phyloP scores from a whole-genome alignment of 257 asterid species.

The Rubia yunnanensis region DNA sequence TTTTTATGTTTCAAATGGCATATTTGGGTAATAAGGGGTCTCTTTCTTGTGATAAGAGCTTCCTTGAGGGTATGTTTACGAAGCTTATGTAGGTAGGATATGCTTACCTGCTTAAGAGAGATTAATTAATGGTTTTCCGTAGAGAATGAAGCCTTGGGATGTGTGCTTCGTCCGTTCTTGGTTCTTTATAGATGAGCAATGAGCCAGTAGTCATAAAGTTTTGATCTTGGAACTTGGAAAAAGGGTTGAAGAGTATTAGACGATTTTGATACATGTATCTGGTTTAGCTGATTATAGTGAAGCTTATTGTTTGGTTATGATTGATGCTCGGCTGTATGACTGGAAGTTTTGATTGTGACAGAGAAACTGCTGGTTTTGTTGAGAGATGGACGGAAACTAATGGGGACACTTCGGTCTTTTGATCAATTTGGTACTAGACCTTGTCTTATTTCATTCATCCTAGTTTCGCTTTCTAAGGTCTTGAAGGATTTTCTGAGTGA shows the following conservation, averaged over 20 bases:
- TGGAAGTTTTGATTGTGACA: constrained; percentile 14
- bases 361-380: constrained; percentile 40
- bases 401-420: constrained; percentile 45
- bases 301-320: background rate
- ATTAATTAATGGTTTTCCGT: background rate
- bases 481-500: constrained; percentile 1
- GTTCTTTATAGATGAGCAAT: background rate
- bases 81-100: background rate
- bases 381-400: constrained; percentile 41
- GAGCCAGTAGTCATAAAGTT: background rate
- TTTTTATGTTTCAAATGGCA: background rate
- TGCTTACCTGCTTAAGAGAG: background rate
- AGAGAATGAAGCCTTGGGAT: background rate
- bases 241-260: too few relatives aligned
- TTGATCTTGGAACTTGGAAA: background rate
- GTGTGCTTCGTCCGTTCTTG: background rate
- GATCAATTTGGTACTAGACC: constrained; percentile 36
- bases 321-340: background rate
- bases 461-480: background rate
- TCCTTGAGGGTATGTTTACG: background rate
- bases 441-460: background rate
- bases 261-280: background rate
- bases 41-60: background rate
- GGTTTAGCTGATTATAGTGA: background rate
- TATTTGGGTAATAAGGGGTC: background rate